Conservation (phyloP, 2,329 filamentous ascomycete species). For the Venturia nashicola region DNA sequence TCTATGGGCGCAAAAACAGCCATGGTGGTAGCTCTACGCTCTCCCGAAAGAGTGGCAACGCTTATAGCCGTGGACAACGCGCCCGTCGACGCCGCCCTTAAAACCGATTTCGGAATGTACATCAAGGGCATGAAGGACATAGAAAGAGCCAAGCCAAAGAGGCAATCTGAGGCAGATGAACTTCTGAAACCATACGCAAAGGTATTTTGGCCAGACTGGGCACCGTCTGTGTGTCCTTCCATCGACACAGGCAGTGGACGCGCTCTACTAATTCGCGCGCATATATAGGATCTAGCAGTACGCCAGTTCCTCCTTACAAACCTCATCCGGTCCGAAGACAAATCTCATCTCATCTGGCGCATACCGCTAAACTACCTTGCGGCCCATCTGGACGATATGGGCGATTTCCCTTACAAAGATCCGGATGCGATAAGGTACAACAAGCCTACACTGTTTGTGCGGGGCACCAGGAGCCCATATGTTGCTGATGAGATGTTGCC, state of each 20-base stretch:
- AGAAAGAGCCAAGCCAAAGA: conserved; percentile 53
- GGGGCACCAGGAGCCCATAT: conserved; percentile 66
- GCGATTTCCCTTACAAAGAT: conserved; percentile 77
- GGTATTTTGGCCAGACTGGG: conserved; percentile 26
- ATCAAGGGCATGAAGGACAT: conserved; percentile 75
- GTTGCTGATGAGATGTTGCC: conserved; percentile 70
- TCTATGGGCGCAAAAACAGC: conserved; percentile 95
- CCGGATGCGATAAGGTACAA: conserved; percentile 56
- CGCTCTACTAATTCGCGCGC: conserved; percentile 8
- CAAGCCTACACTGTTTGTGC: conserved; percentile 68
- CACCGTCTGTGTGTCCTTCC: conserved; percentile 5
- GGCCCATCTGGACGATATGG: conserved; percentile 58
- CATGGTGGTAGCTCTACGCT: conserved; percentile 70
- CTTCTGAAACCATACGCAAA: conserved; percentile 66
- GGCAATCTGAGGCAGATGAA: conserved; percentile 65
- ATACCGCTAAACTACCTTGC: conserved; percentile 65
- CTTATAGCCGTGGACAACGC: conserved; percentile 86
- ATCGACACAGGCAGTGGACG: neutral
- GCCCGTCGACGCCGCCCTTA: conserved; percentile 66
- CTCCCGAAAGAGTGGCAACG: conserved; percentile 53
- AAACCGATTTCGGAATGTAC: conserved; percentile 66
- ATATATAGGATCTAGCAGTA: conserved; percentile 50
- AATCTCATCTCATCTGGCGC: conserved; percentile 56
- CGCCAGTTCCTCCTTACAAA: conserved; percentile 91
- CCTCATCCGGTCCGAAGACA: conserved; percentile 40